Conservation (phyloP, 495 filamentous ascomycete genomes). For the Neurospora sp. region DNA sequence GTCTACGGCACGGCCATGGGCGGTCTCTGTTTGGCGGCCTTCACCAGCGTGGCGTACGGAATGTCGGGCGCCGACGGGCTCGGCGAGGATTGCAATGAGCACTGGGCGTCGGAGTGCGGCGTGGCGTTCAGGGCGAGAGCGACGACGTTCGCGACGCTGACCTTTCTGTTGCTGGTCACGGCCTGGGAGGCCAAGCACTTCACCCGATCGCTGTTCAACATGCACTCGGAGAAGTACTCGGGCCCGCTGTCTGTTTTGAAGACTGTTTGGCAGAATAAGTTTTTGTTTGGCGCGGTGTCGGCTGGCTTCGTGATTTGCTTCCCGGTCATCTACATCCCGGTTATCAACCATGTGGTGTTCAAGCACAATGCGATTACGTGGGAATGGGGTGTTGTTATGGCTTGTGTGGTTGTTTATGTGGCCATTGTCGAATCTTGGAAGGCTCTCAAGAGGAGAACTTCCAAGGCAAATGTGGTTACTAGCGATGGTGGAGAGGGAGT, state of each 20-base stretch:
- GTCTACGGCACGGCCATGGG: constrained; percentile 65
- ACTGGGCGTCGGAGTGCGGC: constrained; percentile 40
- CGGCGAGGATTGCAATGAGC: constrained; percentile 52
- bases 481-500: background rate
- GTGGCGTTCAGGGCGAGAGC: constrained; percentile 65
- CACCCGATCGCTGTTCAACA: constrained; percentile 55
- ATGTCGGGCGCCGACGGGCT: constrained; percentile 52
- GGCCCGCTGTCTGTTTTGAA: constrained; percentile 43
- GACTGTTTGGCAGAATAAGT: constrained; percentile 59
- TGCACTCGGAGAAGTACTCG: constrained; percentile 53
- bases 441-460: constrained; percentile 41
- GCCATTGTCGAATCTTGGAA: constrained; percentile 58
- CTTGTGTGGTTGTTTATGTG: constrained; percentile 48
- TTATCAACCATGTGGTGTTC: constrained; percentile 57
- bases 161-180: constrained; percentile 58
- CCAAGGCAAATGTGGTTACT: background rate
- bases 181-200: constrained; percentile 70
- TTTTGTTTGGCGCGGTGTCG: constrained; percentile 65
- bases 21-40: constrained; percentile 52
- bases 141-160: constrained; percentile 64
- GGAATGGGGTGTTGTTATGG: constrained; percentile 60
- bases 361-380: constrained; percentile 61
- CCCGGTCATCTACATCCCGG: constrained; percentile 62
- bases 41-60: constrained; percentile 57
- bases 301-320: constrained; percentile 59